These are phyloP conservation scores for Pseudogymnoascus pannorum DNA, from an alignment of 2,329 filamentous ascomycete genomes.

Conservation along the genomic window DNA sequence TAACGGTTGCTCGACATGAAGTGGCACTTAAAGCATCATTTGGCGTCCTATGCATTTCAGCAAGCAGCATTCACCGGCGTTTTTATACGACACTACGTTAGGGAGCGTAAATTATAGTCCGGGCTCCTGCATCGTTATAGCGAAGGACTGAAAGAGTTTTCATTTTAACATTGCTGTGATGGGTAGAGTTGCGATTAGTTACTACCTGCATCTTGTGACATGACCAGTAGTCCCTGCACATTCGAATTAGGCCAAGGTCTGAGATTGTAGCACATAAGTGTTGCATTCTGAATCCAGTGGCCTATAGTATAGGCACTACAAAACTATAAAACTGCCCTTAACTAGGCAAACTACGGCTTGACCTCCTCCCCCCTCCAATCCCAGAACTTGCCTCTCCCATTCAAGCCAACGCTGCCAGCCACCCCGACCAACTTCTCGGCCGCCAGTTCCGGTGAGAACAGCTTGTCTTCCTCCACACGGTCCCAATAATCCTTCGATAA, in stretches of 20 bases:
- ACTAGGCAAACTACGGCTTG: neutral
- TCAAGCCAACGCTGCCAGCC: constrained; percentile 38
- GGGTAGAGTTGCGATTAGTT: neutral
- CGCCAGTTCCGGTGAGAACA: constrained; percentile 61
- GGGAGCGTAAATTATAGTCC: constrained; percentile 1
- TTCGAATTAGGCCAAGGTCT: neutral
- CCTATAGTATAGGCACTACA: neutral
- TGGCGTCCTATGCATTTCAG: constrained; percentile 1
- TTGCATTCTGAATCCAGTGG: neutral
- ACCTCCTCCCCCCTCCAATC: constrained; percentile 63
- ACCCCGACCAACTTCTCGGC: constrained; percentile 58
- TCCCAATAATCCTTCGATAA: constrained; percentile 67
- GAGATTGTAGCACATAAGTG: neutral
- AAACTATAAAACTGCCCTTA: neutral
- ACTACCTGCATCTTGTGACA: neutral
- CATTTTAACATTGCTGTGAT: neutral
- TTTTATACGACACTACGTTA: neutral
- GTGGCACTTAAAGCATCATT: neutral
- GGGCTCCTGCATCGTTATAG: neutral
- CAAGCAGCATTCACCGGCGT: neutral
- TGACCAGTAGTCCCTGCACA: neutral
- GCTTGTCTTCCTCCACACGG: constrained; percentile 49
- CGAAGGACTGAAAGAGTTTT: neutral
- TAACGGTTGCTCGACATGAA: neutral
- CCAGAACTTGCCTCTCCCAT: constrained; percentile 57